These are phyloP conservation scores for Leptodermis oblonga DNA, from an alignment of 257 asterid species.

Conservation along the genomic window DNA sequence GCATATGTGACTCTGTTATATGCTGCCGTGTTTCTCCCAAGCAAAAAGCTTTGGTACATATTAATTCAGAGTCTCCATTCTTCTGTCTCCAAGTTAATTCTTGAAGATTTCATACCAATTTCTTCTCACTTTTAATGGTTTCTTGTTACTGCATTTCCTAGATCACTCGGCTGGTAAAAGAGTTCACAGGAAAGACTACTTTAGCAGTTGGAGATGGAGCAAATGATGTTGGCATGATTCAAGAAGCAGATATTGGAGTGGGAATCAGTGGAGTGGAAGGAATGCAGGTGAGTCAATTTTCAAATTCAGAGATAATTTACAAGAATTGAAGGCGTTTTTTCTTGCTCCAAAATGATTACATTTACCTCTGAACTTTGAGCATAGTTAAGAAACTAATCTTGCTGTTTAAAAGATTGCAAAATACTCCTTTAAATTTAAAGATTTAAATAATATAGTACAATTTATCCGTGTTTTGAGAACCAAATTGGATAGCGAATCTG, in stretches of 20 bases:
- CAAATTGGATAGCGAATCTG: no score
- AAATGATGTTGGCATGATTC: constrained; percentile 96
- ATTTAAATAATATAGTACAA: no score
- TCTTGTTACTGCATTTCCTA: constrained; percentile 16
- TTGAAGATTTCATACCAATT: neutral
- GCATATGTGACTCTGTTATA: constrained; percentile 65
- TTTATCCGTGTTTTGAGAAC: no score
- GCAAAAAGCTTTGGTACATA: constrained; percentile 70
- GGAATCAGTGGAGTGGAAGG: constrained; percentile 97
- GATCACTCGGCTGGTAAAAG: constrained; percentile 89
- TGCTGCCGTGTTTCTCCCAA: constrained; percentile 87
- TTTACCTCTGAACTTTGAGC: no score
- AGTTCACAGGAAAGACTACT: constrained; percentile 70
- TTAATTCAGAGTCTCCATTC: neutral
- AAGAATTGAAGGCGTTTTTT: neutral
- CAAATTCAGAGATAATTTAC: neutral
- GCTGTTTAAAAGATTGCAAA: no score
- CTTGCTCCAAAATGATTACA: no score
- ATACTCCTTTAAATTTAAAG: no score
- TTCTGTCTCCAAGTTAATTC: neutral
- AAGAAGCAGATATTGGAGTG: constrained; percentile 94
- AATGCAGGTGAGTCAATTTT: constrained; percentile 57
- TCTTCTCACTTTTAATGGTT: no score
- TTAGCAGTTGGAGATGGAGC: constrained; percentile 96
- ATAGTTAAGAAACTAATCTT: no score